Conservation (phyloP, 805 yeast genomes). For the Komagataella ulmi region DNA sequence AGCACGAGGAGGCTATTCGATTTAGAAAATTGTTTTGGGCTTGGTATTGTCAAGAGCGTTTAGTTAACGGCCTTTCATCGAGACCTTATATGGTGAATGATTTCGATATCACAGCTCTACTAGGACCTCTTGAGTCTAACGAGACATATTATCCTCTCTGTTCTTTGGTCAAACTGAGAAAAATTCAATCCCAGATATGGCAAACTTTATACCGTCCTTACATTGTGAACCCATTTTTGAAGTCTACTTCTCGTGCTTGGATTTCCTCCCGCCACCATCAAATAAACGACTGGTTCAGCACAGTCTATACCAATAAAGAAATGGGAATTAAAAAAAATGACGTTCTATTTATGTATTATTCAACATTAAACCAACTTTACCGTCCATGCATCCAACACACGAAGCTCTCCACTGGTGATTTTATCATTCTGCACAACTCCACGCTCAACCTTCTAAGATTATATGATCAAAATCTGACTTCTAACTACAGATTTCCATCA, state of each 20-base stretch:
- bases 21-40: neutral
- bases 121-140: neutral
- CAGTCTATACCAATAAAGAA: neutral
- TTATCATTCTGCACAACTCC: neutral
- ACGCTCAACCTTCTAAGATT: neutral
- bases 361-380: neutral
- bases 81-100: neutral
- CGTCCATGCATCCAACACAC: neutral
- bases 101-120: neutral
- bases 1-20: neutral
- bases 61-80: neutral
- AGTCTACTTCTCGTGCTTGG: neutral
- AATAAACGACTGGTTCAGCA: neutral
- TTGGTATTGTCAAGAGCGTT: neutral
- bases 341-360: neutral
- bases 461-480: neutral
- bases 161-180: neutral
- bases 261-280: neutral
- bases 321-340: neutral
- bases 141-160: neutral
- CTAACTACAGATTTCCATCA: neutral
- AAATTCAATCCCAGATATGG: neutral
- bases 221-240: neutral
- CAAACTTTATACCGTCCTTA: neutral
- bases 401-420: neutral